phyloP scores from a whole-genome alignment of 2,329 filamentous ascomycete species.

The Fusarium hostae region DNA sequence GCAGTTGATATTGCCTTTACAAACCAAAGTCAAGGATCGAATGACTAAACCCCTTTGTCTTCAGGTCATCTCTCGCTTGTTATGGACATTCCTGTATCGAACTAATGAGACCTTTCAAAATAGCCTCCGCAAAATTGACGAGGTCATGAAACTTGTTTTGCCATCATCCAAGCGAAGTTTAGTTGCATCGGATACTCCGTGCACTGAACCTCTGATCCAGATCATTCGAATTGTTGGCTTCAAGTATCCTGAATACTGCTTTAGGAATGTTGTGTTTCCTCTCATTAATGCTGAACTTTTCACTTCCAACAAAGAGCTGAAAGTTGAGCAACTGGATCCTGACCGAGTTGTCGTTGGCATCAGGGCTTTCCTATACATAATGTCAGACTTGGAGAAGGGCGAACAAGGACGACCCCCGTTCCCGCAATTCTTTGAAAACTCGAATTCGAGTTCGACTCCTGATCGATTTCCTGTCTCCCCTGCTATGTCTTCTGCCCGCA shows the following conservation, averaged over 20 bases:
- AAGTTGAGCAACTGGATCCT: conserved; percentile 92
- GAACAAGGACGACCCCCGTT: conserved; percentile 84
- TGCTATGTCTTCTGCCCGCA: conserved; percentile 52
- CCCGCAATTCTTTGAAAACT: conserved; percentile 70
- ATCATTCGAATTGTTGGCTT: conserved; percentile 94
- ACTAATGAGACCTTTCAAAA: conserved; percentile 76
- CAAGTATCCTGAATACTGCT: conserved; percentile 93
- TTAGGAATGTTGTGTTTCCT: conserved; percentile 92
- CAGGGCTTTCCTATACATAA: conserved; percentile 89
- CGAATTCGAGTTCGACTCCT: conserved; percentile 51
- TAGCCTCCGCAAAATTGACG: conserved; percentile 84
- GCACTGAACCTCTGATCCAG: conserved; percentile 90
- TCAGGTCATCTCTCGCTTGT: conserved; percentile 86
- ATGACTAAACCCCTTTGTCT: conserved; percentile 81
- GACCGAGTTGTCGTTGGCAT: conserved; percentile 99
- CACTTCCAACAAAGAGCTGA: conserved; percentile 77
- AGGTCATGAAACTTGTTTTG: conserved; percentile 86
- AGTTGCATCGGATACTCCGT: conserved; percentile 82
- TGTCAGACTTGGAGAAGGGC: conserved; percentile 90
- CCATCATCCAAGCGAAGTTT: conserved; percentile 83
- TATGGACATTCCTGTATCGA: conserved; percentile 96
- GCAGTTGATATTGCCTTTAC: conserved; percentile 79
- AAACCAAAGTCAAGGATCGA: conserved; percentile 86
- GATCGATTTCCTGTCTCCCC: conserved; percentile 60
- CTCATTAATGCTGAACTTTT: conserved; percentile 94